Evolutionary conservation across 352 stramenopile species (phyloP).

Genomic region (Phytophthora tentaculata): DNA sequence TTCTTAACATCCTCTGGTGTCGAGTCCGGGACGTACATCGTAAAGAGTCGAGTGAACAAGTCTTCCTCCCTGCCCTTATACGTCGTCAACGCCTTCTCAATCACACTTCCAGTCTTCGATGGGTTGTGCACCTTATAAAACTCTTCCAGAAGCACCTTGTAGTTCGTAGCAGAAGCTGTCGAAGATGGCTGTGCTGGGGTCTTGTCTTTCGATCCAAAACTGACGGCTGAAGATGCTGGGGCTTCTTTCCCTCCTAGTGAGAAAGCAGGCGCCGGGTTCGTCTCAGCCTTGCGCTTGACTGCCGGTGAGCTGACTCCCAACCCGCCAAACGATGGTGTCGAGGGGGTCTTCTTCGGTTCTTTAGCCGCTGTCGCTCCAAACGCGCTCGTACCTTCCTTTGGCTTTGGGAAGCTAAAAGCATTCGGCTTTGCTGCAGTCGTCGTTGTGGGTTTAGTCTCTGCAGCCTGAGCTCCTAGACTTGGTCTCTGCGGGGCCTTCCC

Average conservation of each 20-base stretch:
- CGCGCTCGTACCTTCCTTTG: slow-evolving; percentile 15
- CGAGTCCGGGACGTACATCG: slow-evolving; percentile 63
- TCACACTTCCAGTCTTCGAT: slow-evolving; percentile 44
- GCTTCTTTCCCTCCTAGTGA: slow-evolving; percentile 41
- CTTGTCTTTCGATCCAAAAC: slow-evolving; percentile 28
- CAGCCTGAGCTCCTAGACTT: slow-evolving; percentile 33
- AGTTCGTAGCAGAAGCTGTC: slow-evolving; percentile 35
- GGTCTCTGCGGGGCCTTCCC: slow-evolving; percentile 51
- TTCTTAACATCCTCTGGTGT: slow-evolving; percentile 65
- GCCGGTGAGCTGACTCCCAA: slow-evolving; percentile 31
- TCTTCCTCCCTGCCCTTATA: slow-evolving; percentile 67
- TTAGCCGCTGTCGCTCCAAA: slow-evolving; percentile 13
- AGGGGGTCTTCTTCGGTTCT: slow-evolving; percentile 13
- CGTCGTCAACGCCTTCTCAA: slow-evolving; percentile 58
- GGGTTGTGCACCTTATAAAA: slow-evolving; percentile 78
- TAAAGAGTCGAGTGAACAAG: slow-evolving; percentile 67
- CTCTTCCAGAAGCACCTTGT: slow-evolving; percentile 55
- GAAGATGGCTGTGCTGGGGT: slow-evolving; percentile 13
- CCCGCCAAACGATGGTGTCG: slow-evolving; percentile 14
- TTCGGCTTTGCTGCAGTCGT: slow-evolving; percentile 23
- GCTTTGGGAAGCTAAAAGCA: slow-evolving; percentile 38
- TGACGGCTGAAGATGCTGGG: slow-evolving; percentile 29
- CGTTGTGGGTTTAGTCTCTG: slow-evolving; percentile 19
- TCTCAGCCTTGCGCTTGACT: slow-evolving; percentile 26
- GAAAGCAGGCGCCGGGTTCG: slow-evolving; percentile 24